Evolutionary conservation across 202 grass and related monocot genomes (phyloP), one percentile per base, ranked within the genome.

Genomic region (Sporobolus alterniflorus): DNA sequence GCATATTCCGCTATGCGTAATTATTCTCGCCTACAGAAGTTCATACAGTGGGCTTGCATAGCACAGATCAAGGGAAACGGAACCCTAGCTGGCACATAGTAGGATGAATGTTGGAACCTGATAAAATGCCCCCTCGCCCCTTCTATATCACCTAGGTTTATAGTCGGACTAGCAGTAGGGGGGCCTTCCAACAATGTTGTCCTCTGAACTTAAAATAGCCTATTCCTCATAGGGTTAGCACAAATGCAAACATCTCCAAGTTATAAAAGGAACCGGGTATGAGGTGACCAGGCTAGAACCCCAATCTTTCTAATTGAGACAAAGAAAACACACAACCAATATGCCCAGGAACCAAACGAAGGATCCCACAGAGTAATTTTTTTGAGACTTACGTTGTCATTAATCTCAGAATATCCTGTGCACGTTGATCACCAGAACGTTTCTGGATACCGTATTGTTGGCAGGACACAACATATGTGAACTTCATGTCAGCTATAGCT

Each of bases 401-500:
- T 20, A 98, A 83, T 77, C 81, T 93, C 16, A 98, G 82, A 71
- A 98, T 98, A 95, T 98, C 96, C 65, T 98, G 96, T 59, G 96
- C 96, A 69, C 21, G 91, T 36, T 9, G 21, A 88, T 98, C 91
- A 25, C 87, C 76, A 80, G 81, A 89, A 44, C 93, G 89, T 80
- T 98, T 98, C 75, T 98, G 89, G 75, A 93, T 90, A 76, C 93
- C 96, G 17, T 98, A 98, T 85, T 93, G 85, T 47, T 98, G 96
- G 83, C 96, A 98, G 43, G 96, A 95, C 29, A 98, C 91, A 73
- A 98, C 93, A 60, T 95, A 98, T 54, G 96, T 98, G 83, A 98
- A 98, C 89, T 98, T 98, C 92, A 98, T 95, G 74, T 98, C 96
- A 82, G 90, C 90, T 82, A 95, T 82, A 84, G 90, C 96, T 89